Percentiles rank a stretch among this genome's conserved stretches.
These are phyloP conservation scores for Mariannaea sp. DNA, from an alignment of 2,329 filamentous ascomycete genomes.

Conservation along the genomic window DNA sequence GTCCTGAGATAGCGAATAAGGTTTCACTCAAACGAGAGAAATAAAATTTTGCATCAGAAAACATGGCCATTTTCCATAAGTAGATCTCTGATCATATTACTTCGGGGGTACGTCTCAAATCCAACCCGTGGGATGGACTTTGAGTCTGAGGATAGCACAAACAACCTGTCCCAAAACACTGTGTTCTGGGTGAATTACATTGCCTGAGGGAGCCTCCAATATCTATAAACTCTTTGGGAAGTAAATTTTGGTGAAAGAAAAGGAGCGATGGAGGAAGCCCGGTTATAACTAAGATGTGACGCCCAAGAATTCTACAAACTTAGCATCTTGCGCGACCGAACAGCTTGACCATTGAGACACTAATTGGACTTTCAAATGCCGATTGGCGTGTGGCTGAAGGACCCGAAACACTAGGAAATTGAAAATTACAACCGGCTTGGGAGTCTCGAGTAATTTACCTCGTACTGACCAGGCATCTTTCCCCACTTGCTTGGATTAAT, in stretches of 20 bases:
- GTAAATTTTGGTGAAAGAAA: constrained; percentile 8
- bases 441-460: constrained; percentile 25
- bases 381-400: constrained; percentile 21
- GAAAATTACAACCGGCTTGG: constrained; percentile 21
- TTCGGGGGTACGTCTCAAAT: constrained; percentile 2
- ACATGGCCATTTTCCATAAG: background rate
- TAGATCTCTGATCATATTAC: background rate
- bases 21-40: no score
- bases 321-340: background rate
- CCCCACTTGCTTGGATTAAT: constrained; percentile 29
- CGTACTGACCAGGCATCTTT: constrained; percentile 25
- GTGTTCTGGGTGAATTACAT: constrained; percentile 21
- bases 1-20: no score
- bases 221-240: constrained; percentile 27
- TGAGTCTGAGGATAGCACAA: constrained; percentile 1
- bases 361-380: constrained; percentile 7
- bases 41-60: no score
- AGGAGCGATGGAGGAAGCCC: constrained; percentile 1
- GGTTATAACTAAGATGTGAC: constrained; percentile 10
- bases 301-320: constrained; percentile 12
- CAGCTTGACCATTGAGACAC: background rate
- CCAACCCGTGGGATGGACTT: background rate
- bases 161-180: background rate
- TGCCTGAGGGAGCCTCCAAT: constrained; percentile 14
- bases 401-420: constrained; percentile 23